Conservation (phyloP, 805 yeast species). For the Candida ascalaphidarum region DNA sequence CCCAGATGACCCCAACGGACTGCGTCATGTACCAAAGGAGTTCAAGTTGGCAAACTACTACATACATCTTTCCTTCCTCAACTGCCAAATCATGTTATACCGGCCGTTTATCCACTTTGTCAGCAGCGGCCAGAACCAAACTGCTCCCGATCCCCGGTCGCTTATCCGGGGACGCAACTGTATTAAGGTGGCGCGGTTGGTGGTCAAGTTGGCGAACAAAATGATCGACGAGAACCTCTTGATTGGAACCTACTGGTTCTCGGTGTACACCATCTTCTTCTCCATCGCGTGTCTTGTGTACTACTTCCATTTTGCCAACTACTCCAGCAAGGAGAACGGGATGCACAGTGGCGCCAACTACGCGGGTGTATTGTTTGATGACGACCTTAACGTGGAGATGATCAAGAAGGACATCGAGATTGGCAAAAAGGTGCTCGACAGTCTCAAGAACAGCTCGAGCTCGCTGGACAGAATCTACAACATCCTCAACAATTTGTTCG, state of each 20-base stretch:
- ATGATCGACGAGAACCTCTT: constrained; percentile 66
- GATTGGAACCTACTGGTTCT: constrained; percentile 86
- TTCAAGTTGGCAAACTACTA: constrained; percentile 70
- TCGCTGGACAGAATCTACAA: constrained; percentile 78
- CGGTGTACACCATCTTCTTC: constrained; percentile 81
- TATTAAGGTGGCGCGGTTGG: constrained; percentile 75
- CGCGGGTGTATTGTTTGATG: constrained; percentile 38
- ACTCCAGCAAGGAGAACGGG: constrained; percentile 13
- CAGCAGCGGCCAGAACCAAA: constrained; percentile 39
- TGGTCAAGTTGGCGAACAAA: constrained; percentile 71
- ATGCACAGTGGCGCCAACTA: constrained; percentile 25
- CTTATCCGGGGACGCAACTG: constrained; percentile 74
- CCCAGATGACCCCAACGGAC: constrained; percentile 28
- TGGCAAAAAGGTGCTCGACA: constrained; percentile 67
- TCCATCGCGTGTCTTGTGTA: constrained; percentile 81
- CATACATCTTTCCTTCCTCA: constrained; percentile 61
- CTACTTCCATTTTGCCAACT: constrained; percentile 53
- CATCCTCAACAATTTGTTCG: constrained; percentile 71
- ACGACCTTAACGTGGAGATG: constrained; percentile 43
- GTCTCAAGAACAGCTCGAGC: constrained; percentile 62
- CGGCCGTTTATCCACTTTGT: constrained; percentile 85
- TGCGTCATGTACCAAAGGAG: constrained; percentile 33
- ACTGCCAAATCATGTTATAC: constrained; percentile 73
- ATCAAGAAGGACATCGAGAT: constrained; percentile 66
- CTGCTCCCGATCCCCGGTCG: constrained; percentile 45